phyloP scores from a whole-genome alignment of 345 rosid genomes.

The Camelina laxa region DNA sequence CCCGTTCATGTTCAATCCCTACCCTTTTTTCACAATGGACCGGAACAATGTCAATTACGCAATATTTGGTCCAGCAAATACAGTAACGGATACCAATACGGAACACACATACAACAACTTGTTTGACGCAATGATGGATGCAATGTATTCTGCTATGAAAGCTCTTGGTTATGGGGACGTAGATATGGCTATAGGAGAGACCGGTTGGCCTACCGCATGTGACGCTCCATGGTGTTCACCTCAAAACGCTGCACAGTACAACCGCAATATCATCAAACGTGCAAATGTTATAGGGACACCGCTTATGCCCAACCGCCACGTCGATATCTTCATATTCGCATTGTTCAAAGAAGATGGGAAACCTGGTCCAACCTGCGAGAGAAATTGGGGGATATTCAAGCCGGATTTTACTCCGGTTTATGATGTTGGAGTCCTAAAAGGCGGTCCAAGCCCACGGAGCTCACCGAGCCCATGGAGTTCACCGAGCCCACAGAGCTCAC shows the following conservation, averaged over 20 bases:
- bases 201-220: slow-evolving; percentile 40
- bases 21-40: slow-evolving; percentile 25
- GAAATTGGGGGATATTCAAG: slow-evolving; percentile 79
- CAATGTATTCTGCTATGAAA: slow-evolving; percentile 27
- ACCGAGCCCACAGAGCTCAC: no score
- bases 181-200: slow-evolving; percentile 31
- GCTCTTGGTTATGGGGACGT: slow-evolving; percentile 32
- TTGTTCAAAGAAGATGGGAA: slow-evolving; percentile 81
- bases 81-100: slow-evolving; percentile 15
- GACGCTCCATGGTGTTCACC: slow-evolving; percentile 25
- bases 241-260: slow-evolving; percentile 27
- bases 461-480: no score
- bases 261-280: slow-evolving; percentile 31
- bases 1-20: slow-evolving; percentile 33
- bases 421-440: slow-evolving; percentile 44
- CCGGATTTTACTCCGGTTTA: slow-evolving; percentile 68
- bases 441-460: background rate
- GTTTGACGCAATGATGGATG: slow-evolving; percentile 35
- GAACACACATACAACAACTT: slow-evolving; percentile 6
- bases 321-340: slow-evolving; percentile 70
- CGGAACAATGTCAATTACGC: slow-evolving; percentile 22
- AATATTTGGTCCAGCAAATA: slow-evolving; percentile 20
- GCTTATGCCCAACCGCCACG: slow-evolving; percentile 45
- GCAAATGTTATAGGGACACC: slow-evolving; percentile 26
- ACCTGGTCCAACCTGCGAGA: slow-evolving; percentile 68